Base-by-base conservation (phyloP, 2,329 filamentous ascomycete genomes). In the Teratosphaeria destructans region DNA sequence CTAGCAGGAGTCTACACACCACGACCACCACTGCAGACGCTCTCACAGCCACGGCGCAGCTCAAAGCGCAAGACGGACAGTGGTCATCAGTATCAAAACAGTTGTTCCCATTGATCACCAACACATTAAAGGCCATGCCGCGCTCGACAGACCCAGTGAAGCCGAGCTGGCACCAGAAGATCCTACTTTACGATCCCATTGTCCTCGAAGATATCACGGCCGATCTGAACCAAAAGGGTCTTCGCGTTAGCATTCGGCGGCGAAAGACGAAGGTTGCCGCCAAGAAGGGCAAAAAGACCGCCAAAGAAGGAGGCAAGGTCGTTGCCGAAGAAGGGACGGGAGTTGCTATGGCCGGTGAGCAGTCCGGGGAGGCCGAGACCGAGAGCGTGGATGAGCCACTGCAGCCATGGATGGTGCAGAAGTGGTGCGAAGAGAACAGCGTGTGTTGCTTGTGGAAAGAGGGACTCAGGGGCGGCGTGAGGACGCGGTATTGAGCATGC, bases 121-220 rank as follows among this genome's bases (percentile, higher is more conserved):
- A 71, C 11, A 76, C 78, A 2, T 72, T 85, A 39, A 78, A 74
- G 43, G 69, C 71, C 6, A 74, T 78, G 32, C 69, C 75, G 19
- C 75, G 73, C 5, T 73, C 73, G 2, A 73, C 71, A 8, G 70
- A 80, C 59, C 70, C 72, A 6, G 71, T 67, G 5, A 68, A 71
- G 2, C 80, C 79, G 2, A 90, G 84, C 2, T 97, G 92, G 89
- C 81, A 95, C 66, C 90, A 97, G 74, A 95, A 91, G 75, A 96
- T 99, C 54, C 78, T 97, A 5, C 83, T 97, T 71, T 97, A 95
- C 71, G 92, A 97, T 67, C 90, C 93, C 0, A 87, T 99, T 52
- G 81, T 94, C 1, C 74, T 96, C 0, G 93, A 97, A 73, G 91
- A 96, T 64, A 77, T 99, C 14, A 82, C 92, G 0, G 75, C 77